A percentile compares a stretch with the other conserved stretches of the same genome.
phyloP scores from a whole-genome alignment of 345 rosid species.

The Euphorbia lathyris region DNA sequence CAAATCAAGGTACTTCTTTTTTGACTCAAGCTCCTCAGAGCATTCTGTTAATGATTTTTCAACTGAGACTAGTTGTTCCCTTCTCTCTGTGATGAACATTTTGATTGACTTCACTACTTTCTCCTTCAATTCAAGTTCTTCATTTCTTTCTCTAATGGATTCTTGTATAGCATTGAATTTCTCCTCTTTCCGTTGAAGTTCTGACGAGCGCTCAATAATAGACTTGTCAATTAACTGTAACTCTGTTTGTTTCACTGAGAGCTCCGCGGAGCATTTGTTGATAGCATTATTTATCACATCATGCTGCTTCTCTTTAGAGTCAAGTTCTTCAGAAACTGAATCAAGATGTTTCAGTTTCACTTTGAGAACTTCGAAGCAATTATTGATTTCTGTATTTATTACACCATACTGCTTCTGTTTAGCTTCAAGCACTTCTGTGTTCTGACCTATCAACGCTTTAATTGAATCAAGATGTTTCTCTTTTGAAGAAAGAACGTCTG shows the following conservation, averaged over 20 bases:
- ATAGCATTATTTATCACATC: background rate
- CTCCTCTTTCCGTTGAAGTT: constrained; percentile 22
- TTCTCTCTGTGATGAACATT: constrained; percentile 12
- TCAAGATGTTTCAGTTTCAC: background rate
- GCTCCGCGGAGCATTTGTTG: constrained; percentile 17
- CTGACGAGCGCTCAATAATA: background rate
- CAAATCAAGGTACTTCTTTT: background rate
- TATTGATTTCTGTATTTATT: background rate
- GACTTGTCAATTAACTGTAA: background rate
- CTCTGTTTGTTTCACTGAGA: constrained; percentile 5
- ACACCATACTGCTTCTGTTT: constrained; percentile 29
- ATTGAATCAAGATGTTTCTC: constrained; percentile 11
- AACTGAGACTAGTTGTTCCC: constrained; percentile 1
- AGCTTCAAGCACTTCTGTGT: constrained; percentile 3
- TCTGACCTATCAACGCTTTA: constrained; percentile 7
- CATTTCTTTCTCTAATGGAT: background rate
- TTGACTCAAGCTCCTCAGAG: background rate
- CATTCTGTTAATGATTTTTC: background rate
- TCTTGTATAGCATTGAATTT: constrained; percentile 19
- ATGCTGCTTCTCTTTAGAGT: background rate
- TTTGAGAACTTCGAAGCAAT: background rate
- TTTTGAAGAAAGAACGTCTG: background rate
- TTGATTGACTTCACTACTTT: background rate
- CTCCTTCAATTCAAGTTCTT: constrained; percentile 8
- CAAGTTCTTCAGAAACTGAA: background rate